Percentiles rank a stretch among this genome's conserved stretches.
phyloP scores from a whole-genome alignment of 495 filamentous ascomycete species.

The Podospora pseudoanserina region DNA sequence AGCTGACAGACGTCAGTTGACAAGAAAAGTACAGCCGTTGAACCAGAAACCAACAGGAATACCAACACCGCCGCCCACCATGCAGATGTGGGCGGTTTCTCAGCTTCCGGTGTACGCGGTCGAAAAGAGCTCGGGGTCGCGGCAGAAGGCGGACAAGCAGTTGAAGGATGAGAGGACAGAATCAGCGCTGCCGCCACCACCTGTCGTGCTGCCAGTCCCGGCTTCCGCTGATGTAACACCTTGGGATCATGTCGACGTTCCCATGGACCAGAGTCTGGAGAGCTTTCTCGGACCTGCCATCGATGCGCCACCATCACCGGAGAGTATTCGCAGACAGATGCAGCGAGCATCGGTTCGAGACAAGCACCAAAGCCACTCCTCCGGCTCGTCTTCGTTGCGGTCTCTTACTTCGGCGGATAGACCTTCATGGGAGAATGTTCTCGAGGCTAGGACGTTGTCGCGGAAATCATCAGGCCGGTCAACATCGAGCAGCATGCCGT shows the following conservation, averaged over 20 bases:
- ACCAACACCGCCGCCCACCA: conserved; percentile 18
- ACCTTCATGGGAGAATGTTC: conserved; percentile 43
- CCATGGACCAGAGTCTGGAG: conserved; percentile 23
- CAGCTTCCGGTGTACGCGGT: conserved; percentile 31
- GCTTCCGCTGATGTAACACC: conserved; percentile 2
- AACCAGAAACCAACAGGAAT: background rate
- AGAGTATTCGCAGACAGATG: conserved; percentile 51
- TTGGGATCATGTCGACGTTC: conserved; percentile 4
- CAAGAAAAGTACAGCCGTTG: background rate
- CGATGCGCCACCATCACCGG: conserved; percentile 53
- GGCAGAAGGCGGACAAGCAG: conserved; percentile 24
- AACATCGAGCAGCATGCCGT: conserved; percentile 41
- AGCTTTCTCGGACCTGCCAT: conserved; percentile 46
- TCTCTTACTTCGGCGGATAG: conserved; percentile 39
- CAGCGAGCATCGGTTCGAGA: conserved; percentile 44
- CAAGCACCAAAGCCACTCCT: conserved; percentile 47
- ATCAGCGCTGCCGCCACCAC: conserved; percentile 6
- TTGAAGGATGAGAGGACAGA: conserved; percentile 8
- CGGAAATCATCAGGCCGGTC: conserved; percentile 51
- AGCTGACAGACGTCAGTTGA: background rate
- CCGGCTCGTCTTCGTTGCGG: conserved; percentile 45
- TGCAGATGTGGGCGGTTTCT: conserved; percentile 37
- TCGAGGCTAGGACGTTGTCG: conserved; percentile 41
- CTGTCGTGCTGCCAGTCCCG: background rate
- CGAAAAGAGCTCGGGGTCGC: conserved; percentile 23